Conservation (phyloP, 345 rosid genomes). For the Salix purpurea region DNA sequence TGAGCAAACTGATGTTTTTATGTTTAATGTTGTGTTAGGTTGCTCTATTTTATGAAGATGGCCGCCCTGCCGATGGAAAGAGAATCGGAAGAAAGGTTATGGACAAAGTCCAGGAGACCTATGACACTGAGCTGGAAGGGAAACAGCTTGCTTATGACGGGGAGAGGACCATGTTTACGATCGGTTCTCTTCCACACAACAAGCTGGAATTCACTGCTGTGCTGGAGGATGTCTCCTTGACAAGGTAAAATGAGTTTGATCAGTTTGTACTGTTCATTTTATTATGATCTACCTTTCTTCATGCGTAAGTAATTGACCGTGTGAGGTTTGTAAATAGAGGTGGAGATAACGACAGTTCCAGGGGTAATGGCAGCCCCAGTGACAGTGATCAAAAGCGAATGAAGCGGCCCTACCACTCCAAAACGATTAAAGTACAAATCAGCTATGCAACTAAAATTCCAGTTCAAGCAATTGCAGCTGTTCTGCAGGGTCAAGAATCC, state of each 20-base stretch:
- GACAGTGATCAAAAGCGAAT: slow-evolving; percentile 13
- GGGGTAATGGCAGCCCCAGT: slow-evolving; percentile 6
- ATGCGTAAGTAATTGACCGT: background rate
- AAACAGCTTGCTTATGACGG: slow-evolving; percentile 36
- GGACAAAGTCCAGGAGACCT: slow-evolving; percentile 21
- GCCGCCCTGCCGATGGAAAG: slow-evolving; percentile 16
- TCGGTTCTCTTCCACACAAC: slow-evolving; percentile 19
- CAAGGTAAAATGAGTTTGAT: slow-evolving; percentile 2
- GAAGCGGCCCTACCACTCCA: slow-evolving; percentile 4
- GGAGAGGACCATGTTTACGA: slow-evolving; percentile 24
- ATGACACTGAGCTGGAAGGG: slow-evolving; percentile 21
- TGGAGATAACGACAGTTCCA: background rate
- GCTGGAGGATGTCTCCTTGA: slow-evolving; percentile 14
- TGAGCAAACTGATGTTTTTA: background rate
- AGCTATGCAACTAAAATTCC: slow-evolving; percentile 30
- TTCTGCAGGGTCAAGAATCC: slow-evolving; percentile 15
- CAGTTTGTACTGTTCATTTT: no score
- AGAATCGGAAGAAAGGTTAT: slow-evolving; percentile 24
- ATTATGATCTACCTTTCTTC: background rate
- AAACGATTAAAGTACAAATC: slow-evolving; percentile 17
- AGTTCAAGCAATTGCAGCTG: slow-evolving; percentile 19
- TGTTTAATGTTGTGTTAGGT: slow-evolving; percentile 16
- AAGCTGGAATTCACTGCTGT: slow-evolving; percentile 25
- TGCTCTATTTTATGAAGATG: slow-evolving; percentile 25
- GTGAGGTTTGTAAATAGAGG: background rate